Conservation (phyloP, 805 yeast genomes). For the Zygosaccharomyces gambellarensis region DNA sequence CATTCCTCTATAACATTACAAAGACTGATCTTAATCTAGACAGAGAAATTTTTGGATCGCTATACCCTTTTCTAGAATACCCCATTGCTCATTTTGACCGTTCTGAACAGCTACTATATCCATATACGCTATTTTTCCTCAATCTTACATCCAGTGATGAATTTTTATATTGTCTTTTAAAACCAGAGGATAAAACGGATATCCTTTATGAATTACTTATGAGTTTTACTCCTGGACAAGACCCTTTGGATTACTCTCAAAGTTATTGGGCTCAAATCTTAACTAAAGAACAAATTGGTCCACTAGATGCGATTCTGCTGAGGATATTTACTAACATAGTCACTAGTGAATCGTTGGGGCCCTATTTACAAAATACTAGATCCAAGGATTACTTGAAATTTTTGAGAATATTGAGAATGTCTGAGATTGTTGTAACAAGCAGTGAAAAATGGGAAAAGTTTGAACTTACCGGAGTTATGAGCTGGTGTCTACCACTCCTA, state of each 20-base stretch:
- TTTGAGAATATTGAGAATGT: conserved; percentile 22
- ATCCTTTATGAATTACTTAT: conserved; percentile 21
- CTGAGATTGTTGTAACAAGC: conserved; percentile 37
- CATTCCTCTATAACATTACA: conserved; percentile 26
- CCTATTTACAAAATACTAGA: conserved; percentile 24
- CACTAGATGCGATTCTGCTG: conserved; percentile 22
- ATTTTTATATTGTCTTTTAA: conserved; percentile 25
- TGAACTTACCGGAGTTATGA: conserved; percentile 37
- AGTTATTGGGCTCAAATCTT: neutral
- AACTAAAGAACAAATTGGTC: conserved; percentile 10
- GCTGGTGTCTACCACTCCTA: conserved; percentile 37
- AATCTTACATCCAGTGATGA: conserved; percentile 25
- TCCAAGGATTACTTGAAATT: conserved; percentile 10
- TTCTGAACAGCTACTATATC: conserved; percentile 12
- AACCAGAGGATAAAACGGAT: conserved; percentile 12
- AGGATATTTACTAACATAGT: conserved; percentile 30
- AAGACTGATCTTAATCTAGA: conserved; percentile 20
- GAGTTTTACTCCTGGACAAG: conserved; percentile 9
- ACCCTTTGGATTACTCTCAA: conserved; percentile 14
- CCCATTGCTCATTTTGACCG: conserved; percentile 15
- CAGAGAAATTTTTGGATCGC: conserved; percentile 13
- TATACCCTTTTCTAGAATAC: conserved; percentile 21
- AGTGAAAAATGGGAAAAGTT: conserved; percentile 36
- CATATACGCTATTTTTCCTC: conserved; percentile 21
- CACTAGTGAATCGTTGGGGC: conserved; percentile 36